Evolutionary conservation across 2,329 filamentous ascomycete genomes (phyloP), one percentile per base, ranked within the genome.

Genomic region (Lachnellula hyalina): DNA sequence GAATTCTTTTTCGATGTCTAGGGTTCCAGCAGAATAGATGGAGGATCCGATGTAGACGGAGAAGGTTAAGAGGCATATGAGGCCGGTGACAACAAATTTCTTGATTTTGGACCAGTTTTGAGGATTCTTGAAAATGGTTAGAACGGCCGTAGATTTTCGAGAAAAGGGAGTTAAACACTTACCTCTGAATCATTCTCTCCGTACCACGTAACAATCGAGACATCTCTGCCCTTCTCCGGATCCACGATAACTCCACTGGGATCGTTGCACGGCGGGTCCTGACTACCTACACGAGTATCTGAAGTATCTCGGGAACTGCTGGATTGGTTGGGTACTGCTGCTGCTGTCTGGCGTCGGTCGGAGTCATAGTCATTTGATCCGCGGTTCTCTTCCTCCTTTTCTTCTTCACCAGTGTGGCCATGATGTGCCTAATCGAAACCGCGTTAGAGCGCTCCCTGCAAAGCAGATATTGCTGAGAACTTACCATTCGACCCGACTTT

Each of bases 51-150:
- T 77, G 60, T 81, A 81, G 2, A 81, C 79, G 17, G 79, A 75
- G 57, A 84, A 79, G 0, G 82, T 85, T 72, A 79, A 82, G 4
- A 83, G 61, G 56, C 75, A 77, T 53, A 78, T 80, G 58, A 72
- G 65, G n/a, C 65, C 56, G 51, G 75, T 76, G 50, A 78, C 79
- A 56, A 72, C 65, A 19, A 67, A 55, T 19, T 77, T 74, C 63
- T 75, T 76, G 32, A 56, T 48, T 52, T 68, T 67, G 17, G 72
- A 70, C 79, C 79, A 82, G 65, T 81, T 81, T 61, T 78, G 72
- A 2, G 80, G 80, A 61, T 83, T 80, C 64, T 85, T 25, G 7
- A 9, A 11, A 38, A n/a, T 32, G 4, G 1, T 80, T 79, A 64
- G 84, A 87, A 19, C 47, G 38, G 35, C n/a, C 19, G 12, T 44